These are phyloP conservation scores for Dactylellina sp. DNA, from an alignment of 2,329 filamentous ascomycete genomes.

Conservation along the genomic window DNA sequence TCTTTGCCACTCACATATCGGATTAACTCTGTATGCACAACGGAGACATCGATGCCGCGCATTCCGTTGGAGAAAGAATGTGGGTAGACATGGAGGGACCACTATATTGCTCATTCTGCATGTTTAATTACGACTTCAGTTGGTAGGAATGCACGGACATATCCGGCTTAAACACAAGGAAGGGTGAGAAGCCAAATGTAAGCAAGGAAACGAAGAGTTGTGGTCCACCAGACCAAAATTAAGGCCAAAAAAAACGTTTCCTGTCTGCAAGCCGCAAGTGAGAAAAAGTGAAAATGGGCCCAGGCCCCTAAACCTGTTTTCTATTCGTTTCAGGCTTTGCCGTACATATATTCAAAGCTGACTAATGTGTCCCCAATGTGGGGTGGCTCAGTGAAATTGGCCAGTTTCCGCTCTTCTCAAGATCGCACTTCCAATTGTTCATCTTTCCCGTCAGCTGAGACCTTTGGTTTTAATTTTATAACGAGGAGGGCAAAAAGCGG, in stretches of 20 bases:
- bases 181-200: slow-evolving; percentile 6
- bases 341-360: slow-evolving; percentile 26
- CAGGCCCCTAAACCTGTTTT: slow-evolving; percentile 29
- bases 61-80: not conserved
- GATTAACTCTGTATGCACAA: slow-evolving; percentile 12
- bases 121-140: slow-evolving; percentile 3
- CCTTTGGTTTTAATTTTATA: slow-evolving; percentile 29
- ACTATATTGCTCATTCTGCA: not conserved
- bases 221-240: not conserved
- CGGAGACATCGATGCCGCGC: not conserved
- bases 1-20: slow-evolving; percentile 6
- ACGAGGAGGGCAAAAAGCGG: not conserved
- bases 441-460: slow-evolving; percentile 40
- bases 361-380: slow-evolving; percentile 42
- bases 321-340: slow-evolving; percentile 12
- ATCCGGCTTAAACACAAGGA: slow-evolving; percentile 6
- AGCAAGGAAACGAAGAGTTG: not conserved
- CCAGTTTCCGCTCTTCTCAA: not conserved
- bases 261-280: not conserved
- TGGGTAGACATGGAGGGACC: not conserved
- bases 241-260: slow-evolving; percentile 1
- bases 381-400: slow-evolving; percentile 46
- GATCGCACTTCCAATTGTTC: slow-evolving; percentile 23
- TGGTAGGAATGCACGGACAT: slow-evolving; percentile 35
- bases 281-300: slow-evolving; percentile 18